Evolutionary conservation across 805 yeast genomes (phyloP).

Genomic region (Candida pseudoglaebosa): DNA sequence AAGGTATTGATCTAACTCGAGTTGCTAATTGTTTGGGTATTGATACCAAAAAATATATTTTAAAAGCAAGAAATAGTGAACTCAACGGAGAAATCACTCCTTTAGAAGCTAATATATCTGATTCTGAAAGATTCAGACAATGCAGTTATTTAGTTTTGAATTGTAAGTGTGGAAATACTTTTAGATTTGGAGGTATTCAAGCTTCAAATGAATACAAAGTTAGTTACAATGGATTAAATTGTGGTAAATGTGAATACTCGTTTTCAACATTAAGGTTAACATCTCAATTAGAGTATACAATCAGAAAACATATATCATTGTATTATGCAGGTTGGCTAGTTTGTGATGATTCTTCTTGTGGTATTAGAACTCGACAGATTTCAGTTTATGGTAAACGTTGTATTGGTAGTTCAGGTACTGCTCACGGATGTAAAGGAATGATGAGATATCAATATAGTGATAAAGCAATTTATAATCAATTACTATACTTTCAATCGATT

Average conservation of each 20-base stretch:
- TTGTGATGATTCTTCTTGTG: constrained; percentile 86
- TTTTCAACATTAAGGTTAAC: constrained; percentile 55
- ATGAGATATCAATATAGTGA: constrained; percentile 76
- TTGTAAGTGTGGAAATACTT: constrained; percentile 61
- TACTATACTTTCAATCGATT: constrained; percentile 70
- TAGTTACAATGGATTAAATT: constrained; percentile 66
- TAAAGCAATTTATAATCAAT: constrained; percentile 79
- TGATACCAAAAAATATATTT: constrained; percentile 60
- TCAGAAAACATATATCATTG: constrained; percentile 63
- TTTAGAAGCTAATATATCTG: constrained; percentile 75
- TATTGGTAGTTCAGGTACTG: constrained; percentile 58
- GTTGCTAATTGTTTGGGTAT: constrained; percentile 76
- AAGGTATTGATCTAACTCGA: constrained; percentile 78
- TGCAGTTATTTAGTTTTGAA: constrained; percentile 50
- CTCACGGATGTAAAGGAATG: constrained; percentile 71
- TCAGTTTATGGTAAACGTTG: constrained; percentile 89
- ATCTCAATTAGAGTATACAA: constrained; percentile 68
- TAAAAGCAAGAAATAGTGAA: constrained; percentile 38
- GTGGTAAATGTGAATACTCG: constrained; percentile 54
- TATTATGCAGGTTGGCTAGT: constrained; percentile 85
- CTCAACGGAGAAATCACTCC: constrained; percentile 53
- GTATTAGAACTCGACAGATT: constrained; percentile 73
- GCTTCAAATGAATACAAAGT: constrained; percentile 58
- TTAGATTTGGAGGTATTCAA: constrained; percentile 72
- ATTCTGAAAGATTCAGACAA: constrained; percentile 74